phyloP scores from a whole-genome alignment of 176 grass and related monocot species.

The Pontederia crassipes region DNA sequence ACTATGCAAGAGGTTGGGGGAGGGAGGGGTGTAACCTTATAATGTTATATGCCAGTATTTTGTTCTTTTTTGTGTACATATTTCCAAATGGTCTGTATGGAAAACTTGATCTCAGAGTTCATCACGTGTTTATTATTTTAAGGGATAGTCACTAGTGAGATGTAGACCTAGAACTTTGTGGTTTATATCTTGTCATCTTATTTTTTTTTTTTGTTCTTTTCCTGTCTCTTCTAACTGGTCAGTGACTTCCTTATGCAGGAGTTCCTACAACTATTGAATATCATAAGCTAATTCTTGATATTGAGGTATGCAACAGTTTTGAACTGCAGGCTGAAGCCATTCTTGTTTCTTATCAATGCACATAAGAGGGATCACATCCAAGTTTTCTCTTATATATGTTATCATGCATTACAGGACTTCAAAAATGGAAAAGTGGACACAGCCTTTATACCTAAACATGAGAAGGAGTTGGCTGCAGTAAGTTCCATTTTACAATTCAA shows the following conservation, averaged over 20 bases:
- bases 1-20: too few relatives aligned
- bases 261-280: slow-evolving; percentile 14
- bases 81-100: too few relatives aligned
- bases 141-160: too few relatives aligned
- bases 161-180: too few relatives aligned
- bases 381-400: background rate
- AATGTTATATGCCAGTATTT: too few relatives aligned
- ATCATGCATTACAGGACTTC: slow-evolving; percentile 27
- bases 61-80: too few relatives aligned
- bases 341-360: background rate
- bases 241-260: slow-evolving; percentile 4
- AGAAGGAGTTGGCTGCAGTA: slow-evolving; percentile 2
- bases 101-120: too few relatives aligned
- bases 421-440: slow-evolving; percentile 35
- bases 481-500: background rate
- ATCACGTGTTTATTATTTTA: too few relatives aligned
- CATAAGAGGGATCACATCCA: background rate
- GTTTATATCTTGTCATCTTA: too few relatives aligned
- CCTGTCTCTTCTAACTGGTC: background rate
- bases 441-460: slow-evolving; percentile 10
- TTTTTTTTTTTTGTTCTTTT: background rate
- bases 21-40: too few relatives aligned
- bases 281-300: slow-evolving; percentile 41
- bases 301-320: slow-evolving; percentile 19
- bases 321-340: background rate